phyloP scores from a whole-genome alignment of 2,329 filamentous ascomycete species.

The Fusarium citri region DNA sequence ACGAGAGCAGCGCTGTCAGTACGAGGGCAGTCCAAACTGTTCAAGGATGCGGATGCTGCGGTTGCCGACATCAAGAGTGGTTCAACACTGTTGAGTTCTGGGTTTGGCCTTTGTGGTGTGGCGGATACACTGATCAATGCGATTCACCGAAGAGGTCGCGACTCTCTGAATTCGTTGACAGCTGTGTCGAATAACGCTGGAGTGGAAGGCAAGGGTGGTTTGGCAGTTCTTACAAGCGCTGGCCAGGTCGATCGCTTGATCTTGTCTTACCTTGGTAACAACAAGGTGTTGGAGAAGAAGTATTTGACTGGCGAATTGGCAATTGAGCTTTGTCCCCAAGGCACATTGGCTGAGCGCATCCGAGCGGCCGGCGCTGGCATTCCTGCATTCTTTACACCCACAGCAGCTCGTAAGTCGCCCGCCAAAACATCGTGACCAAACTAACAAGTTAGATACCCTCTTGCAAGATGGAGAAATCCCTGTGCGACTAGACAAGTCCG shows the following conservation, averaged over 20 bases:
- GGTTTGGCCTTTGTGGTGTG: slow-evolving; percentile 85
- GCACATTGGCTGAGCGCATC: slow-evolving; percentile 78
- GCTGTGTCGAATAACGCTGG: slow-evolving; percentile 87
- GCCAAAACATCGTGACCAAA: background rate
- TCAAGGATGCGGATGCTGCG: slow-evolving; percentile 71
- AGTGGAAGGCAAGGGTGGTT: slow-evolving; percentile 73
- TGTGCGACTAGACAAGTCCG: slow-evolving; percentile 68
- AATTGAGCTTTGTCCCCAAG: slow-evolving; percentile 81
- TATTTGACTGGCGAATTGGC: slow-evolving; percentile 80
- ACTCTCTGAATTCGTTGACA: slow-evolving; percentile 74
- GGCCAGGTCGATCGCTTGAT: slow-evolving; percentile 80
- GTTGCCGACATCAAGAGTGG: slow-evolving; percentile 77
- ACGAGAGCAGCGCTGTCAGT: slow-evolving; percentile 25
- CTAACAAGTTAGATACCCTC: slow-evolving; percentile 64
- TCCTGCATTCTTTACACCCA: slow-evolving; percentile 84
- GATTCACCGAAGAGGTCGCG: slow-evolving; percentile 69
- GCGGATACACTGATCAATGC: slow-evolving; percentile 79
- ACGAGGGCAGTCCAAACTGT: slow-evolving; percentile 58
- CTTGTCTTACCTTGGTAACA: slow-evolving; percentile 80
- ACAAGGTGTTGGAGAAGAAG: slow-evolving; percentile 79
- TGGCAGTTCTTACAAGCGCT: slow-evolving; percentile 74
- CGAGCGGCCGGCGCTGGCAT: slow-evolving; percentile 80
- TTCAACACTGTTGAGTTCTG: slow-evolving; percentile 78
- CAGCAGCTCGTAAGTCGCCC: slow-evolving; percentile 68
- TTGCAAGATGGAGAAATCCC: slow-evolving; percentile 77